phyloP scores from a whole-genome alignment of 345 rosid genomes.

The Salix purpurea region DNA sequence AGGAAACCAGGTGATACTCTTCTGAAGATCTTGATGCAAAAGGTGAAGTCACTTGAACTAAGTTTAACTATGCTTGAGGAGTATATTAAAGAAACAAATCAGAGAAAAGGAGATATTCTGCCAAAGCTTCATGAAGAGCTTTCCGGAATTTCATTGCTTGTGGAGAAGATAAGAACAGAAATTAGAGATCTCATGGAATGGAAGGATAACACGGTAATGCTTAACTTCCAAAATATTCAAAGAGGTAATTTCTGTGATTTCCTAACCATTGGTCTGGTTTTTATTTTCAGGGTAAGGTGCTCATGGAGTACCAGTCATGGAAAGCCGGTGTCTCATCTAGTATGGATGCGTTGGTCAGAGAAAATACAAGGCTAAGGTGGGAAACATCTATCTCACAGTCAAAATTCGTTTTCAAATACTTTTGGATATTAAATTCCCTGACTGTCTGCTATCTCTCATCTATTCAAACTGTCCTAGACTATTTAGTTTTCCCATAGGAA shows the following conservation, averaged over 20 bases:
- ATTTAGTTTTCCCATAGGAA: not conserved
- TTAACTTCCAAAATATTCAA: not conserved
- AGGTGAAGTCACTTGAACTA: conserved; percentile 69
- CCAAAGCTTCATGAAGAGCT: conserved; percentile 61
- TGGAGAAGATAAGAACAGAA: conserved; percentile 57
- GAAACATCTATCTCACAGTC: conserved; percentile 12
- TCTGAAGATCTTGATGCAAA: conserved; percentile 87
- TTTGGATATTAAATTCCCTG: not conserved
- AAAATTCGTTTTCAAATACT: not conserved
- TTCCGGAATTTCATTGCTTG: conserved; percentile 38
- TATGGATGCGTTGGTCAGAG: conserved; percentile 54
- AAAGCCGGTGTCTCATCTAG: conserved; percentile 50
- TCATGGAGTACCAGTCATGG: conserved; percentile 55
- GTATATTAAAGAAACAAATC: conserved; percentile 58
- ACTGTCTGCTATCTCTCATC: not conserved
- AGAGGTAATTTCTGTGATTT: not conserved
- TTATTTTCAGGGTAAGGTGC: conserved; percentile 48
- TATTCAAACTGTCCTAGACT: not conserved
- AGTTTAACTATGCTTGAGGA: conserved; percentile 71
- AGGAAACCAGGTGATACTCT: conserved; percentile 64
- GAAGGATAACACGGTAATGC: conserved; percentile 58
- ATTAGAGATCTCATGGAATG: conserved; percentile 49
- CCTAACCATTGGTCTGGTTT: not conserved
- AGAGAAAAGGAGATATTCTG: conserved; percentile 46
- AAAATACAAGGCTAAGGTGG: conserved; percentile 69